Evolutionary conservation across 2,329 filamentous ascomycete genomes (phyloP), one percentile per base, ranked within the genome.

Genomic region (Trichocomaceae sp.): DNA sequence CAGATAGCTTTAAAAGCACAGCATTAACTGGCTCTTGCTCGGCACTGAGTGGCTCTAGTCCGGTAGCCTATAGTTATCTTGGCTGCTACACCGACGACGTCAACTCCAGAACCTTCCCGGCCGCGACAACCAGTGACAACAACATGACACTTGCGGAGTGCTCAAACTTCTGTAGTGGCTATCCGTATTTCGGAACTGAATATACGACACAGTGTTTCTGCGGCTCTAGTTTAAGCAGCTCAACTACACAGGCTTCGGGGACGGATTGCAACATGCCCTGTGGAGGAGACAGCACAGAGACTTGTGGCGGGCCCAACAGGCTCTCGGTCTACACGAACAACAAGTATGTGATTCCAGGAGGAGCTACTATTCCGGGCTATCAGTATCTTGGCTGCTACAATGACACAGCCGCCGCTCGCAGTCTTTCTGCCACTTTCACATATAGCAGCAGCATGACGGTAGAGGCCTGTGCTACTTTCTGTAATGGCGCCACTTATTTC

Each of bases 231-330:
- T 58, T 61, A 19, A 60, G 58, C 13, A 56, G 57, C 47, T 60
- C 61, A 35, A 67, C 74, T 7, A 54, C 37, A n/a, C 10, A 49
- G 29, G 29, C 46, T 35, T 19, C 52, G 17, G 37, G 42, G 6
- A 65, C 73, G 0, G 70, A 77, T 37, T 83, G 81, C 67, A 78
- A 74, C 60, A 79, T 75, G 44, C 60, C 76, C n/a, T 83, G 81
- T 63, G 69, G 69, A 39, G 70, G 70, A 5, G 65, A 72, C 52
- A 41, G 51, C 6, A 60, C 60, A 12, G 62, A 72, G 56, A 66
- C 62, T 41, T 73, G 71, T 52, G 70, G 71, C 23, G 70, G 60
- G 1, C 53, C 60, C 10, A 56, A 52, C 48, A 46, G 52, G n/a
- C 67, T 83, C 60, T 77, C 70, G 35, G 76, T 83, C 61, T 73